These are phyloP conservation scores for Prillingera fragicola DNA, from an alignment of 1,284 basidiomycete genomes.

Conservation along the genomic window DNA sequence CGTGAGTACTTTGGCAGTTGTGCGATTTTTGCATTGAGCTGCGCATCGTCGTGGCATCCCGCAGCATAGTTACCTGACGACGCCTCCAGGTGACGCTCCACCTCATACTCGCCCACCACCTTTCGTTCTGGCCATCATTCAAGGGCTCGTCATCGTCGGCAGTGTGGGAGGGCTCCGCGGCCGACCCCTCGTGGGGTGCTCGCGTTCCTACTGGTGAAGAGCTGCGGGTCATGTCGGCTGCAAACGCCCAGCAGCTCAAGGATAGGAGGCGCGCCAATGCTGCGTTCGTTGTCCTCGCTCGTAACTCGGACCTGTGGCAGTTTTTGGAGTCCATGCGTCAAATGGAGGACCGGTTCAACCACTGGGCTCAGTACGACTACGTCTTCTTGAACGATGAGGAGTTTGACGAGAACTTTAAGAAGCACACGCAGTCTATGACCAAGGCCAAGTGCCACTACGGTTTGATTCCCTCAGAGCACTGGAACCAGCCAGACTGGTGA, in stretches of 20 bases:
- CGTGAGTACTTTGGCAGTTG: conserved; percentile 20
- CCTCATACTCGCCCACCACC: conserved; percentile 40
- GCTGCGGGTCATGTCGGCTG: conserved; percentile 21
- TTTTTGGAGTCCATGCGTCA: conserved; percentile 55
- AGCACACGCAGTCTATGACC: conserved; percentile 63
- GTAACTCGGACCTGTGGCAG: conserved; percentile 71
- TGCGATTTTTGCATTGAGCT: neutral
- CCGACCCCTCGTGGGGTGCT: too few relatives aligned
- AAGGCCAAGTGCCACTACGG: conserved; percentile 69
- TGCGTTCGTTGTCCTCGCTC: conserved; percentile 71
- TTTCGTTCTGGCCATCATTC: too few relatives aligned
- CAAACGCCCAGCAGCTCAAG: conserved; percentile 23
- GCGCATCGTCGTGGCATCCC: neutral
- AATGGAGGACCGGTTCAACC: conserved; percentile 59
- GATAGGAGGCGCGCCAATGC: conserved; percentile 65
- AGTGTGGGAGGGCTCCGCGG: too few relatives aligned
- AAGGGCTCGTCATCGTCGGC: too few relatives aligned
- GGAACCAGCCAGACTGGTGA: conserved; percentile 72
- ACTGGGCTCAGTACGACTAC: conserved; percentile 76
- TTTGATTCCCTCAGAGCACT: conserved; percentile 70
- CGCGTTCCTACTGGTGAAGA: conserved; percentile 23
- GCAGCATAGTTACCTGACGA: too few relatives aligned
- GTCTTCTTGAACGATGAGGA: conserved; percentile 76
- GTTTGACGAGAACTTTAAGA: conserved; percentile 72
- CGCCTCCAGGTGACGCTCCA: conserved; percentile 32